Percentiles rank a stretch among this genome's conserved stretches.
Conservation (phyloP, 257 asterid species). For the Salvia splendens region DNA sequence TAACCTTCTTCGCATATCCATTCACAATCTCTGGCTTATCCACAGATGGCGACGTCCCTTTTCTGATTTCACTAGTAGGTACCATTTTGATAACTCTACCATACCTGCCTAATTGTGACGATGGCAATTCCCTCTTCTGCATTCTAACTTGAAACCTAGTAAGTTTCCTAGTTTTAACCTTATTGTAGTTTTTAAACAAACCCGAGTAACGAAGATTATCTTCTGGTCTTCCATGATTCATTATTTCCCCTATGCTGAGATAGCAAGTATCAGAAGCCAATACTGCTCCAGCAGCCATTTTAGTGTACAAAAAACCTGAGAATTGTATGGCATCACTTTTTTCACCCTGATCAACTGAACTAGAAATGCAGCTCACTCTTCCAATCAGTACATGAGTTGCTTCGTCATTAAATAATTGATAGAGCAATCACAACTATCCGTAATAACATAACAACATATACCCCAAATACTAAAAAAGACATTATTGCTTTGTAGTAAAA, state of each 20-base stretch:
- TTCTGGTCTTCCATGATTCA: conserved; percentile 35
- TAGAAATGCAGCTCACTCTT: too few relatives aligned
- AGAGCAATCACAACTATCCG: too few relatives aligned
- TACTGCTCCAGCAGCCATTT: conserved; percentile 65
- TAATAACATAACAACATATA: too few relatives aligned
- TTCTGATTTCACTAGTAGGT: conserved; percentile 54
- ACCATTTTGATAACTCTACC: conserved; percentile 64
- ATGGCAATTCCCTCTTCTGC: conserved; percentile 57
- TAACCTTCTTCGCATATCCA: conserved; percentile 42
- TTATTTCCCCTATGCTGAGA: conserved; percentile 44
- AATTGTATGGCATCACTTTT: conserved; percentile 3
- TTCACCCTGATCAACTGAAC: too few relatives aligned
- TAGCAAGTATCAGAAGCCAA: conserved; percentile 64
- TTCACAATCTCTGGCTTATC: conserved; percentile 33
- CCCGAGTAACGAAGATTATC: conserved; percentile 42
- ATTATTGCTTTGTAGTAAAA: too few relatives aligned
- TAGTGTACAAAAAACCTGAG: conserved; percentile 37
- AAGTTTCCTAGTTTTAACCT: conserved; percentile 30
- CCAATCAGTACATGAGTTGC: too few relatives aligned
- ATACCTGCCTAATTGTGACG: conserved; percentile 39
- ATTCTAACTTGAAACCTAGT: conserved; percentile 41
- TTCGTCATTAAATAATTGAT: too few relatives aligned
- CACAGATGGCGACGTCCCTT: conserved; percentile 28
- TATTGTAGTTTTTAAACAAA: conserved; percentile 33
- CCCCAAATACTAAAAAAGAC: too few relatives aligned